Base-by-base conservation (phyloP, 352 stramenopile species). In the Blastocystis sp. region DNA sequence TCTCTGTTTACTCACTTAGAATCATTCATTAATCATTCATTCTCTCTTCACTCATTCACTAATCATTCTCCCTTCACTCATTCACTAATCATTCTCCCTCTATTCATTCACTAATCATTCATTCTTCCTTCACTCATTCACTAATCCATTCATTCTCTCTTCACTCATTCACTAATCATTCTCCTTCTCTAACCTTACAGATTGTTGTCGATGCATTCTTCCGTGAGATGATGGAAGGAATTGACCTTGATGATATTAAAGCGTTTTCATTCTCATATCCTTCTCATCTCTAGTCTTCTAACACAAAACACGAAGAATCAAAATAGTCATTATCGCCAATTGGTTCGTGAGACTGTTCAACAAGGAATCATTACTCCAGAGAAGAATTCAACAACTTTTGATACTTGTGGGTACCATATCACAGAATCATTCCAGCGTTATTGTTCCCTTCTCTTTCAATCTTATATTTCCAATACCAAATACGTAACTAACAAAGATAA, bases 231-330 rank as follows among this genome's bases (percentile, higher is more conserved):
- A 83, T 83, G 71, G 71, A 83, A 29, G 71, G 71, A 21, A 83
- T 83, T 56, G 54, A 83, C 29, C 35, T 83, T n/a, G 71, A 66
- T n/a, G 46, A 83, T 56, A 83, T 83, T n/a, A 52, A 56, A 77
- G 35, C 65, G 65, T 77, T 24, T 9, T 42, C 29, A 21, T 54
- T 46, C 11, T 49, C 19, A 29, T 19, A 54, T 29, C 12, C 21
- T n/a, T 51, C 11, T 51, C 6, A 77, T 42, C 5, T 9, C 19
- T 63, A 83, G 52, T 16, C 46, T 66, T 19, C 51, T 83, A 24
- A 83, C 49, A 4, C 71, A 83, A 32, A 83, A 83, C 49, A 65
- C 14, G 11, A 83, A 83, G 71, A 83, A 83, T 42, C 49, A 66
- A 49, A 83, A 83, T 56, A 83, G 42, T 14, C 24, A 83, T 37